phyloP scores from a whole-genome alignment of 495 filamentous ascomycete species.

The Talaromyces proteolyticus region DNA sequence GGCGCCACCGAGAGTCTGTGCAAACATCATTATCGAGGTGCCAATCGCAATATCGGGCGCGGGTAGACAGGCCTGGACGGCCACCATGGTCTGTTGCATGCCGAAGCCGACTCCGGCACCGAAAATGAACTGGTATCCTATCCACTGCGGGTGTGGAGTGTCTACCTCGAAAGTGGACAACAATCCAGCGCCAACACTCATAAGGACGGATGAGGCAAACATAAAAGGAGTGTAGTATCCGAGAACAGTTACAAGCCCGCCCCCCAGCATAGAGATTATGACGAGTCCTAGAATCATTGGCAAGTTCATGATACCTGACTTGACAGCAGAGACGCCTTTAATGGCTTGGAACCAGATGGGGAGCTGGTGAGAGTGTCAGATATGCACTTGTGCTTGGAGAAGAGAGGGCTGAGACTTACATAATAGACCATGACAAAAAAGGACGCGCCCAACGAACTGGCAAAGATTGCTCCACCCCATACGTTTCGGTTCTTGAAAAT shows the following conservation, averaged over 20 bases:
- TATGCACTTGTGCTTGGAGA: neutral
- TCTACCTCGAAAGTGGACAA: constrained; percentile 55
- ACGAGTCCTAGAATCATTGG: constrained; percentile 65
- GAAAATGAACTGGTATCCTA: constrained; percentile 69
- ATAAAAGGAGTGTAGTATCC: constrained; percentile 80
- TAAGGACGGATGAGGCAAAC: constrained; percentile 51
- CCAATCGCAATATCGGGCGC: constrained; percentile 60
- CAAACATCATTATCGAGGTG: constrained; percentile 60
- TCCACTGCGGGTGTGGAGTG: constrained; percentile 56
- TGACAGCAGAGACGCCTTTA: constrained; percentile 58
- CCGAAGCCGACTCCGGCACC: constrained; percentile 66
- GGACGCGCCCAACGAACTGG: too few relatives aligned
- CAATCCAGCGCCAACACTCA: constrained; percentile 64
- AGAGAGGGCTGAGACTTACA: constrained; percentile 14
- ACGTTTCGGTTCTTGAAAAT: constrained; percentile 71
- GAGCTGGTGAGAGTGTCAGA: constrained; percentile 27
- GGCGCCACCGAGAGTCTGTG: constrained; percentile 66
- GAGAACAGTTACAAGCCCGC: constrained; percentile 51
- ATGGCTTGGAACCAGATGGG: constrained; percentile 91
- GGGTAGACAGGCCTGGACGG: constrained; percentile 60
- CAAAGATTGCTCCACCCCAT: too few relatives aligned
- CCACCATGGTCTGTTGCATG: constrained; percentile 63
- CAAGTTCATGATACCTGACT: constrained; percentile 72
- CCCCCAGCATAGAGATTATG: constrained; percentile 53
- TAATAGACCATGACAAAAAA: constrained; percentile 65